Evolutionary conservation across 306 rosid species (phyloP).

Genomic region (Rosa rugosa): DNA sequence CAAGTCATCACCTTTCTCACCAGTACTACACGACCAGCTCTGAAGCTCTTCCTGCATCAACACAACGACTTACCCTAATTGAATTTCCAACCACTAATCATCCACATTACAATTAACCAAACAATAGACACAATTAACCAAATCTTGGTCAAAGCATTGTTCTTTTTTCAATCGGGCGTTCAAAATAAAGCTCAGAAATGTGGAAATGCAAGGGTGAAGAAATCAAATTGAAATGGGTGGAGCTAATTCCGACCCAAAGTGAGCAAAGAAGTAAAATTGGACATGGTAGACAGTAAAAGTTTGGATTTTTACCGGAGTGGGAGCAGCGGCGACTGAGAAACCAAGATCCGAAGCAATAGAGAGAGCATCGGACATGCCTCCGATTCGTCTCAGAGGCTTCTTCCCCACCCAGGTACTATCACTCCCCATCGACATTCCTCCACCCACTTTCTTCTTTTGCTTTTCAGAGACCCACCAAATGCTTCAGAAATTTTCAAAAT

Average conservation of each 20-base stretch:
- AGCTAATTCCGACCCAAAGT: background rate
- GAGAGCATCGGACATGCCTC: constrained; percentile 90
- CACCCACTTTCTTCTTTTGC: background rate
- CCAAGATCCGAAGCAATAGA: constrained; percentile 92
- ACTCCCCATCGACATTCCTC: constrained; percentile 56
- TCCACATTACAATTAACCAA: constrained; percentile 8
- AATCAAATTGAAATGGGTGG: constrained; percentile 7
- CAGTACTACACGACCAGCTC: constrained; percentile 45
- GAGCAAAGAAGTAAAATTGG: constrained; percentile 9
- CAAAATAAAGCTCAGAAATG: background rate
- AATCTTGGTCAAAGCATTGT: background rate
- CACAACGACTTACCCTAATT: background rate
- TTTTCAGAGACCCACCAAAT: constrained; percentile 1
- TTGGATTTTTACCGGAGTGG: constrained; percentile 48
- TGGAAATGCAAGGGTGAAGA: background rate
- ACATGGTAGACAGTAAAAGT: background rate
- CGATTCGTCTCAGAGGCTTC: constrained; percentile 80
- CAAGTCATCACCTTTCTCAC: constrained; percentile 83
- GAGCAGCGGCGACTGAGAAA: constrained; percentile 58
- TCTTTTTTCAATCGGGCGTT: background rate
- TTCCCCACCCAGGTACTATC: constrained; percentile 82
- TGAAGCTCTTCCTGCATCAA: constrained; percentile 64
- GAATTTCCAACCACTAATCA: background rate
- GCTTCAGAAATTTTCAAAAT: background rate
- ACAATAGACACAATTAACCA: background rate